Conservation (phyloP, 176 grass and related monocot species). For the Cymbopogon citratus region DNA sequence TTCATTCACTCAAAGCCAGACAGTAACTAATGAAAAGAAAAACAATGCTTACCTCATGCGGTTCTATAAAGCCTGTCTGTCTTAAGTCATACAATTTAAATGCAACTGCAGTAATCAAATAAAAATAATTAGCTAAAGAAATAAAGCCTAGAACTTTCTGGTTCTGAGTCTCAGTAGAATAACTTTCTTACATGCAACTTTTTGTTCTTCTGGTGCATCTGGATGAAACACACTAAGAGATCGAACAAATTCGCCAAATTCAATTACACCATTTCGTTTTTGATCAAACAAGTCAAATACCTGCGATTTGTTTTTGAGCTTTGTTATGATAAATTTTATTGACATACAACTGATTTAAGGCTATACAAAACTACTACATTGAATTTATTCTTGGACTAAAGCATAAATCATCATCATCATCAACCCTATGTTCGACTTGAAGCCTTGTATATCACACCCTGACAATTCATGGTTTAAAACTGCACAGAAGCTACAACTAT, state of each 20-base stretch:
- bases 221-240: conserved; percentile 67
- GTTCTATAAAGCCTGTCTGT: conserved; percentile 44
- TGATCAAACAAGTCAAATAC: conserved; percentile 78
- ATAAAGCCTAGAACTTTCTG: not conserved
- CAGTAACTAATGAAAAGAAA: not conserved
- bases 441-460: not conserved
- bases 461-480: not conserved
- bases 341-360: not conserved
- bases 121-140: not conserved
- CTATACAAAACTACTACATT: not conserved
- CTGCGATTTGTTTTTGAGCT: conserved; percentile 19
- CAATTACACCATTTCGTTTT: conserved; percentile 59
- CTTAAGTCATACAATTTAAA: conserved; percentile 58
- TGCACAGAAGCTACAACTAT: not conserved
- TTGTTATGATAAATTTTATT: not conserved
- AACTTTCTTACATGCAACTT: conserved; percentile 37
- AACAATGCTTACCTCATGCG: conserved; percentile 27
- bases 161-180: not conserved
- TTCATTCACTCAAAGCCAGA: not conserved
- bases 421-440: not conserved
- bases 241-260: conserved; percentile 64
- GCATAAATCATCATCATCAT: not conserved
- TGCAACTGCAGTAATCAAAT: conserved; percentile 40
- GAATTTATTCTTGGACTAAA: not conserved
- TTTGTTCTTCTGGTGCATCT: conserved; percentile 39